A percentile compares a stretch with the other conserved stretches of the same genome.
phyloP scores from a whole-genome alignment of 192 early-diverging fungal genomes.

The Rhizoclosmatium sp. region DNA sequence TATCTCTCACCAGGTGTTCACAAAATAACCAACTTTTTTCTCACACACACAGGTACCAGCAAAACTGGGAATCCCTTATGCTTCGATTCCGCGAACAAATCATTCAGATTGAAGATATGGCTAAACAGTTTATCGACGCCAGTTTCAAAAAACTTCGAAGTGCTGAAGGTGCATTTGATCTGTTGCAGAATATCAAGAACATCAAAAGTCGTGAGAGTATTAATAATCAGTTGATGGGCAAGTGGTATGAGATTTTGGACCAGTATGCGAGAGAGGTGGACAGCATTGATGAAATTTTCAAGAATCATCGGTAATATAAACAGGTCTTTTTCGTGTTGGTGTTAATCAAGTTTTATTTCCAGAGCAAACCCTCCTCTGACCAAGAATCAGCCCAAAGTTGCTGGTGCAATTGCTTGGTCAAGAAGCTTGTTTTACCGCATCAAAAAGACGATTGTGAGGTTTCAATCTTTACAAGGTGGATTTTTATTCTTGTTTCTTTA shows the following conservation, averaged over 20 bases:
- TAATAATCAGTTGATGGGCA: slow-evolving; percentile 71
- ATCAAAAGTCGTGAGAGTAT: slow-evolving; percentile 66
- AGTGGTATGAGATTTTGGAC: slow-evolving; percentile 72
- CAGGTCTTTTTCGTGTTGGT: too few relatives aligned
- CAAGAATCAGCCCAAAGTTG: slow-evolving; percentile 70
- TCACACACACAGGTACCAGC: slow-evolving; percentile 52
- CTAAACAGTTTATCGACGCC: slow-evolving; percentile 73
- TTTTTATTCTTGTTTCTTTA: not conserved
- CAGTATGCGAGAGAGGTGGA: slow-evolving; percentile 70
- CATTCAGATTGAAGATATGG: slow-evolving; percentile 73
- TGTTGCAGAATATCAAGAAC: slow-evolving; percentile 73
- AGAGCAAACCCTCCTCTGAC: slow-evolving; percentile 64
- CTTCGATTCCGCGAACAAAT: slow-evolving; percentile 71
- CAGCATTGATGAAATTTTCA: slow-evolving; percentile 69
- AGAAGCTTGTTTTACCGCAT: slow-evolving; percentile 64
- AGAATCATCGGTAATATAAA: slow-evolving; percentile 54
- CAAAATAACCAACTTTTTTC: not conserved
- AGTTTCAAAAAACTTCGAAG: slow-evolving; percentile 70
- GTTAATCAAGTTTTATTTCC: slow-evolving; percentile 34
- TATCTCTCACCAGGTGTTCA: too few relatives aligned
- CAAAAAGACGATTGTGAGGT: slow-evolving; percentile 71
- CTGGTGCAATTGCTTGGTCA: slow-evolving; percentile 68
- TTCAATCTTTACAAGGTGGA: slow-evolving; percentile 66
- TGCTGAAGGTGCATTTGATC: slow-evolving; percentile 70
- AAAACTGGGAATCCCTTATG: slow-evolving; percentile 68